Conservation (phyloP, 2,329 filamentous ascomycete species). For the Fusarium coffeatum region DNA sequence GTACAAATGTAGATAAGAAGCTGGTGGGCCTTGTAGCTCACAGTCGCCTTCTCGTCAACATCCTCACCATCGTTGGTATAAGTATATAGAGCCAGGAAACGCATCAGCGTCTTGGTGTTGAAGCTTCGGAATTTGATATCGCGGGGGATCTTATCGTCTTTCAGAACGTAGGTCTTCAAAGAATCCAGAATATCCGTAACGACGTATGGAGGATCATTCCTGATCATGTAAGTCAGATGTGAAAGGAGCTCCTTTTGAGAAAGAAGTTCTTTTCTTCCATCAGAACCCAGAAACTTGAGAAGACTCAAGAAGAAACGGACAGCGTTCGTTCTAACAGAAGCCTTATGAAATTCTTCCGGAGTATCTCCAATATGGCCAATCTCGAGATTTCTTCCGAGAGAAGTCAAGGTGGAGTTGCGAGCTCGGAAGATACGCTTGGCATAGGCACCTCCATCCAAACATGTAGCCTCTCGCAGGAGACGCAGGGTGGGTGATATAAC, state of each 20-base stretch:
- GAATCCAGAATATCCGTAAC: constrained; percentile 79
- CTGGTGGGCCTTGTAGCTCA: constrained; percentile 77
- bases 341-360: constrained; percentile 73
- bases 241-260: constrained; percentile 83
- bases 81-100: constrained; percentile 78
- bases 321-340: constrained; percentile 85
- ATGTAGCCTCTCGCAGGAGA: constrained; percentile 85
- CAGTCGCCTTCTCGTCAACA: constrained; percentile 58
- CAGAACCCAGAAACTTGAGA: constrained; percentile 79
- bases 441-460: constrained; percentile 84
- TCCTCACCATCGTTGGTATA: constrained; percentile 62
- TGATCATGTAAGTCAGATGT: constrained; percentile 82
- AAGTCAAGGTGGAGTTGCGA: constrained; percentile 82
- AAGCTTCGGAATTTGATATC: constrained; percentile 81
- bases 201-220: constrained; percentile 80
- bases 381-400: constrained; percentile 82
- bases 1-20: constrained; percentile 84
- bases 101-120: constrained; percentile 77
- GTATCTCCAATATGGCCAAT: constrained; percentile 69
- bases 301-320: constrained; percentile 83
- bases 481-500: constrained; percentile 90
- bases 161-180: constrained; percentile 76
- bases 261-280: constrained; percentile 84
- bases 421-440: constrained; percentile 82
- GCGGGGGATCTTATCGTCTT: constrained; percentile 78